Evolutionary conservation across 257 asterid genomes (phyloP).

Genomic region (Solanum neorickii): DNA sequence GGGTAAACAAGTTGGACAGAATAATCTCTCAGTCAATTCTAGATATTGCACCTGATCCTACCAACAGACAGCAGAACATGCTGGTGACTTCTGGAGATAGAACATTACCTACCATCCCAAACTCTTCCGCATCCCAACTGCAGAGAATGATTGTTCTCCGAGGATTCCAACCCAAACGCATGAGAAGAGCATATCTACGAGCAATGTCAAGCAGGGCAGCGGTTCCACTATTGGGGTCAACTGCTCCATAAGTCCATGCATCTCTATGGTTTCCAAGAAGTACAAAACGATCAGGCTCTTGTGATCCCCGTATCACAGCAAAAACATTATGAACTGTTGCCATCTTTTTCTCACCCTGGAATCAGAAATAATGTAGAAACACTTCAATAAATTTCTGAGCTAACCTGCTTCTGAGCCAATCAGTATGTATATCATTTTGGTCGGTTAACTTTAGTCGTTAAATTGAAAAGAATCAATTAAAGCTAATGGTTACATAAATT

Average conservation of each 20-base stretch:
- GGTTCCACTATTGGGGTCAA: constrained; percentile 95
- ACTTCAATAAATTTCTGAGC: neutral
- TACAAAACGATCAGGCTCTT: constrained; percentile 73
- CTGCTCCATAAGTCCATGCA: constrained; percentile 99
- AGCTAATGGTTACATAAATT: neutral
- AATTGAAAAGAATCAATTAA: neutral
- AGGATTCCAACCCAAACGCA: constrained; percentile 81
- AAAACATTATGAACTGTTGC: constrained; percentile 63
- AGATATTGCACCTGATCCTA: neutral
- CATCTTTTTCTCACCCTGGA: constrained; percentile 68
- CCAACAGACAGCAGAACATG: neutral
- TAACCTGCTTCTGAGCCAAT: neutral
- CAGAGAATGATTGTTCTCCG: constrained; percentile 74
- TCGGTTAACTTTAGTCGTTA: neutral
- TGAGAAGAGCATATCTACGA: constrained; percentile 61
- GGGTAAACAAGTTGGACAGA: neutral
- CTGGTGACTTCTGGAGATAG: constrained; percentile 8
- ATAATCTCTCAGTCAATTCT: neutral
- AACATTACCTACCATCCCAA: constrained; percentile 95
- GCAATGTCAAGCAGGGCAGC: constrained; percentile 90
- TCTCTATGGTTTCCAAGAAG: constrained; percentile 94
- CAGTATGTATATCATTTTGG: neutral
- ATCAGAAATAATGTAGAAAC: neutral
- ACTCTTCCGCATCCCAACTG: constrained; percentile 99
- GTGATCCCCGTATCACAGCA: constrained; percentile 59